A percentile compares a stretch with the other conserved stretches of the same genome.
Conservation (phyloP, 202 grass and related monocot genomes). For the Panicum hallii region DNA sequence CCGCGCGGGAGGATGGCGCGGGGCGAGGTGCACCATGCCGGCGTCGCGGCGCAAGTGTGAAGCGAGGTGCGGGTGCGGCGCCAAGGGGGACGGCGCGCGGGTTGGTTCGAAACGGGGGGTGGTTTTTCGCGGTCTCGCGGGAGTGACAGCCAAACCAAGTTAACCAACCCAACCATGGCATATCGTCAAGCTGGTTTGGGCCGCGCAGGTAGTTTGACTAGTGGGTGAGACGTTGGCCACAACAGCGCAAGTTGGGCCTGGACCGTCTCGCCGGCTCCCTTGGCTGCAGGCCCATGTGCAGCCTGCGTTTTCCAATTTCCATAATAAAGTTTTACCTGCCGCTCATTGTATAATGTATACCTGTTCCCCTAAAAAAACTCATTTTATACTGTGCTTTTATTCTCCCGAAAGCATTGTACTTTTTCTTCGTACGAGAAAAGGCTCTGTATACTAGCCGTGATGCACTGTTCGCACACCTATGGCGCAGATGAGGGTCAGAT, state of each 20-base stretch:
- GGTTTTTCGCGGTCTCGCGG: neutral
- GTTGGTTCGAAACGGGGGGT: neutral
- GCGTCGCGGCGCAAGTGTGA: neutral
- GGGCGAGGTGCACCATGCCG: slow-evolving; percentile 46
- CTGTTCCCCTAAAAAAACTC: too few relatives aligned
- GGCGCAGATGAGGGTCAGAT: neutral
- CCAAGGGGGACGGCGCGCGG: neutral
- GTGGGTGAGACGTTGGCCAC: neutral
- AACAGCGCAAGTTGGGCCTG: neutral
- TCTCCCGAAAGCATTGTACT: too few relatives aligned
- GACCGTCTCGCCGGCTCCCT: neutral
- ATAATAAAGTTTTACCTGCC: neutral
- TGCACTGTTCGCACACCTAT: neutral
- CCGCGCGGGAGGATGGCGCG: neutral
- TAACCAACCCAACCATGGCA: too few relatives aligned
- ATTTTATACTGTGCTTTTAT: too few relatives aligned
- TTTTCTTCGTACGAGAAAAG: neutral
- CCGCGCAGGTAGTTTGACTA: neutral
- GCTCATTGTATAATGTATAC: too few relatives aligned
- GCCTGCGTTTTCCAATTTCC: neutral
- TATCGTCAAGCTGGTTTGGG: neutral
- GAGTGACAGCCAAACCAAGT: neutral
- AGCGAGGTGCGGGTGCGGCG: neutral
- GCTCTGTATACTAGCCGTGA: neutral
- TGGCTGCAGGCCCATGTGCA: neutral